Evolutionary conservation across 2,329 filamentous ascomycete species (phyloP), one percentile per base, ranked within the genome.

Genomic region (Fusarium bulbicola): DNA sequence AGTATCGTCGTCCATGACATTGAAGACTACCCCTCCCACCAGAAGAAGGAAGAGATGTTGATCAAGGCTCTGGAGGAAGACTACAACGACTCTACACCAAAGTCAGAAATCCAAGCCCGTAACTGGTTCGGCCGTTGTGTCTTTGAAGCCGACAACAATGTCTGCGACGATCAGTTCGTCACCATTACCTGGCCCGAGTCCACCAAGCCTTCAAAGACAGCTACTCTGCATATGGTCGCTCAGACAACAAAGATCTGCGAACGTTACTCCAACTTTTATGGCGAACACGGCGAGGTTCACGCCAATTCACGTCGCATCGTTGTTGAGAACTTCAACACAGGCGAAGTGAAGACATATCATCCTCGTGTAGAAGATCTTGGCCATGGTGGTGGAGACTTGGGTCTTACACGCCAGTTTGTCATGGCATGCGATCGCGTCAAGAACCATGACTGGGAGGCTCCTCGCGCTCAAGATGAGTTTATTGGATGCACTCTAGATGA

Each of bases 61-160:
- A 66, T 88, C 34, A 77, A 78, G 58, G 80, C 84, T 52, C 81
- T 89, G 18, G 81, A 83, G 26, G 86, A 89, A 58, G 88, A 90
- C 77, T 91, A 91, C 66, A 83, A 86, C 20, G 78, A 82, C 3
- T 79, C 81, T 12, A 89, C 86, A 1, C 84, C 87, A 8, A 81
- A 84, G 59, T 78, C 82, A 3, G 83, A 85, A n/a, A 79, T 88
- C 4, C 84, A 85, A 7, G 83, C 84, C 10, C 84, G 86, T 15
- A 92, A 92, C 73, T 92, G 95, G 94, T 98, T 95, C 79, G 96
- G 96, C 0, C 90, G 95, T n/a, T 99, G 96, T 79, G 96, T 98
- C 4, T 98, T 92, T 83, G 96, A 98, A 80, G 86, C 92, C 9
- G 95, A 97, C 82, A 99, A 98, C 82, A 91, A 97, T 78, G 96